Percentiles rank a stretch among this genome's conserved stretches.
These are phyloP conservation scores for Porodaedalea pini DNA, from an alignment of 1,284 basidiomycete species.

Conservation along the genomic window DNA sequence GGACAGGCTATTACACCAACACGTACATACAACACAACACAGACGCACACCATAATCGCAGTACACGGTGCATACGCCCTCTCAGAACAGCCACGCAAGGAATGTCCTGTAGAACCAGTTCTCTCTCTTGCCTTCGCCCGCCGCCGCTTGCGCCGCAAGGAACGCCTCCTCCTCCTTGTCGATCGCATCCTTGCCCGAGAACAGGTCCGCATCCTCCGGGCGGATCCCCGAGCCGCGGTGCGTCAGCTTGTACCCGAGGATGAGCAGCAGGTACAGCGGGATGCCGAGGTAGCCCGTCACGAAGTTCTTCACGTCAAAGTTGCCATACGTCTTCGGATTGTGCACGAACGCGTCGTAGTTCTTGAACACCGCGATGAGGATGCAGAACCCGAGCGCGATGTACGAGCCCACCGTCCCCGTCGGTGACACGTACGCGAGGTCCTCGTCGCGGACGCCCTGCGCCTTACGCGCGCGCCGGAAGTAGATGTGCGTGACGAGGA, in stretches of 20 bases:
- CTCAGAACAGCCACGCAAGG: constrained; percentile 15
- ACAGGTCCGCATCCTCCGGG: constrained; percentile 16
- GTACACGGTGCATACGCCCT: background rate
- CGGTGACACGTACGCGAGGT: constrained; percentile 67
- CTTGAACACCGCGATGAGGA: constrained; percentile 63
- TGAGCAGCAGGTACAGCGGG: constrained; percentile 14
- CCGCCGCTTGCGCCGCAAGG: constrained; percentile 27
- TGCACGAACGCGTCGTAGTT: constrained; percentile 56
- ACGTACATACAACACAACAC: background rate
- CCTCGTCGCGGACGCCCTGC: constrained; percentile 61
- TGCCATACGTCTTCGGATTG: constrained; percentile 6
- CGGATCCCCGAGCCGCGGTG: constrained; percentile 3
- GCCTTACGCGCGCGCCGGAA: constrained; percentile 26
- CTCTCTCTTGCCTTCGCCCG: background rate
- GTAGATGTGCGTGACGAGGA: constrained; percentile 64
- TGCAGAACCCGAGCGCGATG: constrained; percentile 57
- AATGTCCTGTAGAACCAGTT: constrained; percentile 14
- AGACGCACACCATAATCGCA: too few relatives aligned
- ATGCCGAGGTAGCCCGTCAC: constrained; percentile 18
- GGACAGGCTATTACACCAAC: background rate
- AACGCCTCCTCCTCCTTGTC: constrained; percentile 22
- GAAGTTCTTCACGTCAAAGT: constrained; percentile 16
- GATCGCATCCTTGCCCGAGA: constrained; percentile 18
- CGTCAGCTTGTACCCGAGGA: constrained; percentile 14
- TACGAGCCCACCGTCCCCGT: constrained; percentile 62